Conservation (phyloP, 495 filamentous ascomycete genomes). For the Ramalina intermedia region DNA sequence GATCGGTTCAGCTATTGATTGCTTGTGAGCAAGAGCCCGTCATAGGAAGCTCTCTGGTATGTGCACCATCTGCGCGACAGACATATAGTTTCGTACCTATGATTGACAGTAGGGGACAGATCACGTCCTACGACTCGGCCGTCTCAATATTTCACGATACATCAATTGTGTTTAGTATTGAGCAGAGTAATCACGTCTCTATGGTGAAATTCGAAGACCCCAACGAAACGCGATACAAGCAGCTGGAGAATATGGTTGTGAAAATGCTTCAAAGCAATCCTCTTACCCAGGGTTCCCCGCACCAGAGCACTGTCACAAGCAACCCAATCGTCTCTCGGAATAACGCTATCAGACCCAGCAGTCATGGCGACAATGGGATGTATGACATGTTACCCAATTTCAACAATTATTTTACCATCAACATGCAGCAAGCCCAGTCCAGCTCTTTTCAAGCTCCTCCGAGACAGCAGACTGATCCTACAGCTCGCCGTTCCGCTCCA, state of each 20-base stretch:
- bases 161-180: neutral
- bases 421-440: neutral
- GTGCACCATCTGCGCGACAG: neutral
- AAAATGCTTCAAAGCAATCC: neutral
- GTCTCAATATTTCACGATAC: neutral
- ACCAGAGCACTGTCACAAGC: no score
- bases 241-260: neutral
- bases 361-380: neutral
- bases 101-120: neutral
- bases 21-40: neutral
- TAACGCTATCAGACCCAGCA: neutral
- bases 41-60: neutral
- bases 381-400: neutral
- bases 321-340: no score
- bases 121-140: neutral
- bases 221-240: conserved; percentile 1
- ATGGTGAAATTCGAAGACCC: conserved; percentile 4
- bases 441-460: neutral
- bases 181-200: neutral
- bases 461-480: neutral
- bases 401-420: neutral
- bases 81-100: neutral
- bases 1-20: neutral
- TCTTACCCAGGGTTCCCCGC: no score
- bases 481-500: neutral